These are phyloP conservation scores for Tulasnella sp. DNA, from an alignment of 768 basidiomycete species.

Conservation along the genomic window DNA sequence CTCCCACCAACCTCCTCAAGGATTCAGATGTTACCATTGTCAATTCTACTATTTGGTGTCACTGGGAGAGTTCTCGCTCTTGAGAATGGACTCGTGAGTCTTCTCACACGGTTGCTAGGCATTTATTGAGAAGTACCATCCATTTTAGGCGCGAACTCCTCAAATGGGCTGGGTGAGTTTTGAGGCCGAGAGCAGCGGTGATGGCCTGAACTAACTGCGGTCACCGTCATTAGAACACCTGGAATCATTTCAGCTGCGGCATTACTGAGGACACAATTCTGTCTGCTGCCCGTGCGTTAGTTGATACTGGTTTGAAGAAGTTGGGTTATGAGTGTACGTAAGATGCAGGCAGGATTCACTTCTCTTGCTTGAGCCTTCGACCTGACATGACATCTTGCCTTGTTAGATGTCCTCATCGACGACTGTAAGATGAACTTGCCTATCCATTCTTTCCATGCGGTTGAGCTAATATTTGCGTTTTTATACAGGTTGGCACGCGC, in stretches of 20 bases:
- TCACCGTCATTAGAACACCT: constrained; percentile 24
- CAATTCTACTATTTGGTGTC: neutral
- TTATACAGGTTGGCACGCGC: constrained; percentile 21
- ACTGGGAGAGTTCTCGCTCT: neutral
- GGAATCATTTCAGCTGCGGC: constrained; percentile 32
- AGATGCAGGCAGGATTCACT: neutral
- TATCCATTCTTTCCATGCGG: constrained; percentile 27
- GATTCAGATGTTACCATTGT: neutral
- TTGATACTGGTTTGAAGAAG: constrained; percentile 27
- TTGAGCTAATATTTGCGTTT: no score
- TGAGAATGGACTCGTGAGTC: constrained; percentile 13
- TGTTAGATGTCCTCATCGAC: constrained; percentile 30
- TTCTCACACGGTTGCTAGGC: no score
- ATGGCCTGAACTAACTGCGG: neutral
- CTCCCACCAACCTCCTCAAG: no score
- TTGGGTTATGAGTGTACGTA: constrained; percentile 31
- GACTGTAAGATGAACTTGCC: constrained; percentile 27
- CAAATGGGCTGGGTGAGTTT: constrained; percentile 14
- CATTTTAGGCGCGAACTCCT: constrained; percentile 6
- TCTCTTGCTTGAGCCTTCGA: neutral
- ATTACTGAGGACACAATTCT: constrained; percentile 30
- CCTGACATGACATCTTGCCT: neutral
- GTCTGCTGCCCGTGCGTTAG: constrained; percentile 27
- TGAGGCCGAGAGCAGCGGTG: neutral
- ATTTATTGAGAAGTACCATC: no score